phyloP scores from a whole-genome alignment of 371 early-diverging fungal genomes.

The Nosema bombycis region DNA sequence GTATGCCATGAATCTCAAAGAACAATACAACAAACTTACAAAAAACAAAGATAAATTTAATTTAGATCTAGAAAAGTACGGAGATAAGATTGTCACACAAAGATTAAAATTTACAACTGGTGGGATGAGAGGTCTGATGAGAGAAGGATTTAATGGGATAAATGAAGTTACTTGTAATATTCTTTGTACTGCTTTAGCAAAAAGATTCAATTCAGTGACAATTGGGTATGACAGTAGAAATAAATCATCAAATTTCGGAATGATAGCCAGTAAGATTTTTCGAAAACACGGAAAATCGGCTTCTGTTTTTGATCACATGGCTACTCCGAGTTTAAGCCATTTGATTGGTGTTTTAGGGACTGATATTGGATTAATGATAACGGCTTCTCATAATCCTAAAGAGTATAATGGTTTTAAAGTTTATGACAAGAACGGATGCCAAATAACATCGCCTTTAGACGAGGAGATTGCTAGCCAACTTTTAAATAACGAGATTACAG shows the following conservation, averaged over 20 bases:
- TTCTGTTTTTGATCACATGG: not conserved
- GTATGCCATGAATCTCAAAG: too few relatives aligned
- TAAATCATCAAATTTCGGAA: constrained; percentile 6
- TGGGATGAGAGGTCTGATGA: constrained; percentile 45
- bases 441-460: not conserved
- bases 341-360: not conserved
- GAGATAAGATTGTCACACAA: not conserved
- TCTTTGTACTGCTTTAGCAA: constrained; percentile 27
- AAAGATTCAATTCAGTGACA: constrained; percentile 11
- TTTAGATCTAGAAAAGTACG: constrained; percentile 6
- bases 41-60: not conserved
- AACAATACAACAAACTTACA: not conserved
- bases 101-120: constrained; percentile 34
- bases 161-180: constrained; percentile 38
- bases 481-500: not conserved
- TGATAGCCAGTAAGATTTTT: constrained; percentile 4
- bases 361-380: constrained; percentile 89
- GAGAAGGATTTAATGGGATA: constrained; percentile 42
- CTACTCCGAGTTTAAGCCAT: constrained; percentile 11
- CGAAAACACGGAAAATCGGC: not conserved
- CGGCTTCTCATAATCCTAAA: constrained; percentile 94
- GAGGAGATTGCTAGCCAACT: not conserved
- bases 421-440: constrained; percentile 81
- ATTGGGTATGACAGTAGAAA: constrained; percentile 28
- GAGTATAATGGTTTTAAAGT: constrained; percentile 96